Evolutionary conservation across 768 basidiomycete genomes (phyloP).

Genomic region (Lactarius psammicola): DNA sequence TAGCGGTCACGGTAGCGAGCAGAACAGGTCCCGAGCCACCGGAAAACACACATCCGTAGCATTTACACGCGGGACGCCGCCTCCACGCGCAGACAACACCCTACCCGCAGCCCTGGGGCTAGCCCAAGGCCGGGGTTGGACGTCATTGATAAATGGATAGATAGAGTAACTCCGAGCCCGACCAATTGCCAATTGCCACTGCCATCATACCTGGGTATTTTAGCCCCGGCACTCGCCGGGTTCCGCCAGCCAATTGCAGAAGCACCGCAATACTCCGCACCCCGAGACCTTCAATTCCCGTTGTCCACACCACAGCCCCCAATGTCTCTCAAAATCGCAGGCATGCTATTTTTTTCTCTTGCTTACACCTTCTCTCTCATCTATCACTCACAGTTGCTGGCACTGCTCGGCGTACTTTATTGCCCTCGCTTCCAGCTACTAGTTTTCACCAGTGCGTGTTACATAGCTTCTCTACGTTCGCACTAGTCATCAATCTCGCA

Average conservation of each 20-base stretch:
- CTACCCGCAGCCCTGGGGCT: constrained; percentile 21
- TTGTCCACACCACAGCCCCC: not conserved
- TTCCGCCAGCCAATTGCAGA: not conserved
- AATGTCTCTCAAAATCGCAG: constrained; percentile 14
- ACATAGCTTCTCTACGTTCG: not conserved
- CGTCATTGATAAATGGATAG: constrained; percentile 21
- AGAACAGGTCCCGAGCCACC: constrained; percentile 18
- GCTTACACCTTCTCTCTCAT: not conserved
- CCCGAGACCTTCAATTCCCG: constrained; percentile 24
- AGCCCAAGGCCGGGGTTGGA: not conserved
- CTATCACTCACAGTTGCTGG: constrained; percentile 12
- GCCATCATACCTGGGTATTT: not conserved
- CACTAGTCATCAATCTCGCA: not conserved
- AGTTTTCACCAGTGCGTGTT: constrained; percentile 13
- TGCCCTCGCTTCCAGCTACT: constrained; percentile 4
- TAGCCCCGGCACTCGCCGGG: not conserved
- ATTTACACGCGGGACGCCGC: not conserved
- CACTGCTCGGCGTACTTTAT: constrained; percentile 13
- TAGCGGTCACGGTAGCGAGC: constrained; percentile 4
- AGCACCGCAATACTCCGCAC: not conserved
- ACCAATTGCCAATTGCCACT: not conserved
- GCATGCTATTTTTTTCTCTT: not conserved
- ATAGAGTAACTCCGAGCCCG: constrained; percentile 17
- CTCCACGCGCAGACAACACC: not conserved
- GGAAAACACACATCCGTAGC: not conserved